A percentile compares a stretch with the other conserved stretches of the same genome.
These are phyloP conservation scores for Dalechampia spathulata DNA, from an alignment of 441 rosid genomes.

Conservation along the genomic window DNA sequence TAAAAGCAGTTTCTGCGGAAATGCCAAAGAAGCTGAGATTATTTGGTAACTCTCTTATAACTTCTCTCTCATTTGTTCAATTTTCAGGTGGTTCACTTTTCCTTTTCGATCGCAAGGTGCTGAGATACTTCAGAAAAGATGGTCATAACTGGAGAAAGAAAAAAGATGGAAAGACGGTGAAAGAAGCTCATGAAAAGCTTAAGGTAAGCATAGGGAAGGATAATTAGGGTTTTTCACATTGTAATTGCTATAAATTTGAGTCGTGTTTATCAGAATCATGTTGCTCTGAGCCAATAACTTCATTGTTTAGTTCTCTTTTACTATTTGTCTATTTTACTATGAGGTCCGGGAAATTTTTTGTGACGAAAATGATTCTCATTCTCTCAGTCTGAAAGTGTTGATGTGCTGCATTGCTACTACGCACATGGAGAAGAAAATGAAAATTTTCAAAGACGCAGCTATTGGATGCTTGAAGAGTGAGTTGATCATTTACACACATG, in stretches of 20 bases:
- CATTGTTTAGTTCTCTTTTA: neutral
- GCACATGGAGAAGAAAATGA: conserved; percentile 23
- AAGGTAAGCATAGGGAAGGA: conserved; percentile 14
- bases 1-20: too few relatives aligned
- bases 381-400: conserved; percentile 20
- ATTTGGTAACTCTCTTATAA: neutral
- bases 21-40: too few relatives aligned
- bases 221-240: neutral
- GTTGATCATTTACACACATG: neutral
- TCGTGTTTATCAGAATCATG: neutral
- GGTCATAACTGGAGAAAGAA: conserved; percentile 33
- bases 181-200: conserved; percentile 30
- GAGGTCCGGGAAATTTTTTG: neutral
- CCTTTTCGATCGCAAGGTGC: conserved; percentile 28
- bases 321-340: neutral
- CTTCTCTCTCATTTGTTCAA: neutral
- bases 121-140: conserved; percentile 31
- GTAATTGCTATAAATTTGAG: neutral
- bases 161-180: conserved; percentile 27
- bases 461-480: conserved; percentile 28
- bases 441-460: conserved; percentile 23
- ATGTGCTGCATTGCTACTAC: conserved; percentile 25
- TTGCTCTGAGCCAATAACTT: neutral
- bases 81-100: conserved; percentile 26
- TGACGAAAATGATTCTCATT: neutral